A percentile compares a stretch with the other conserved stretches of the same genome.
phyloP scores from a whole-genome alignment of 148 eudicot genomes.

The Persicaria tinctoria region DNA sequence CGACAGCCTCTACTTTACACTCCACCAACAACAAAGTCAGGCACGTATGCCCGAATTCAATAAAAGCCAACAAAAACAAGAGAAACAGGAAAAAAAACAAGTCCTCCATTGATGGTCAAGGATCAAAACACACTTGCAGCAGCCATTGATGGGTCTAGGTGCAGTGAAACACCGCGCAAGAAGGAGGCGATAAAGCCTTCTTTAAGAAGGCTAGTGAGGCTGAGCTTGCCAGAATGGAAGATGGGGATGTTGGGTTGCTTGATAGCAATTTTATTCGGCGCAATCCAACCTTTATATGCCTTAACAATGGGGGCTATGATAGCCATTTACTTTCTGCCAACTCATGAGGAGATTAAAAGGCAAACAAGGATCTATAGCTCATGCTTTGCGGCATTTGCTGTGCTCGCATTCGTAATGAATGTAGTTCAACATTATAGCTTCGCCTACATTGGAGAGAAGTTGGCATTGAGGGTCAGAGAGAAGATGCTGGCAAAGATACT shows the following conservation, averaged over 20 bases:
- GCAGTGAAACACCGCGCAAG: not conserved
- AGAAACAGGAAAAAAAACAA: conserved; percentile 19
- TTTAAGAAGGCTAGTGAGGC: conserved; percentile 22
- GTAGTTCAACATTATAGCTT: conserved; percentile 39
- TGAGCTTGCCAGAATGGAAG: conserved; percentile 55
- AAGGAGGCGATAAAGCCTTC: conserved; percentile 14
- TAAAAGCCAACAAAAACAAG: conserved; percentile 28
- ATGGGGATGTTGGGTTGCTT: conserved; percentile 33
- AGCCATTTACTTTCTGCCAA: conserved; percentile 24
- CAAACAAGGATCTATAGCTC: conserved; percentile 22
- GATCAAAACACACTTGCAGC: not conserved
- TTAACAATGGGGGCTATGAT: conserved; percentile 36
- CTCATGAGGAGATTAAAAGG: conserved; percentile 24
- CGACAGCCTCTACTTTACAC: conserved; percentile 24
- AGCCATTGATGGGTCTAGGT: not conserved
- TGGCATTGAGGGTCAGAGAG: conserved; percentile 43
- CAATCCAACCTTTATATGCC: conserved; percentile 34
- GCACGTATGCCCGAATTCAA: not conserved
- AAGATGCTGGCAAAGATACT: conserved; percentile 49
- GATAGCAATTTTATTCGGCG: conserved; percentile 30
- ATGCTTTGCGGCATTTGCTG: conserved; percentile 23
- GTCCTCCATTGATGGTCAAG: not conserved
- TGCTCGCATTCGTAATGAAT: conserved; percentile 23
- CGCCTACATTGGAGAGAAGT: conserved; percentile 40
- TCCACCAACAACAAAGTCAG: conserved; percentile 12